Evolutionary conservation across 257 asterid species (phyloP).

Genomic region (Nicotiana obtusifolia): DNA sequence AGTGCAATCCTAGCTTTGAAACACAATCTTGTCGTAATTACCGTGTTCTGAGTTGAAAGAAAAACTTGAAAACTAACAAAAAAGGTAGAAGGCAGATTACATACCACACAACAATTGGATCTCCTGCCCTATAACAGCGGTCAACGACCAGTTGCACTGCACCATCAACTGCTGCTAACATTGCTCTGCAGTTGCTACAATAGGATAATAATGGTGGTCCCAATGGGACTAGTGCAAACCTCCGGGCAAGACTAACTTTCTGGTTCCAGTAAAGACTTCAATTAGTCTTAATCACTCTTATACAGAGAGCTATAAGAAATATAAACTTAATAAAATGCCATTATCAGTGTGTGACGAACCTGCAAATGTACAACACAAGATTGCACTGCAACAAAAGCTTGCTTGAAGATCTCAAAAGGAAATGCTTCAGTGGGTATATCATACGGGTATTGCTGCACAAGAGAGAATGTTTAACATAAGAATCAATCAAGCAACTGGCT

Average conservation of each 20-base stretch:
- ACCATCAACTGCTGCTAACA: conserved; percentile 77
- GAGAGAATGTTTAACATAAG: conserved; percentile 5
- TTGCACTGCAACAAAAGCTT: conserved; percentile 99
- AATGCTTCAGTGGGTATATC: conserved; percentile 99
- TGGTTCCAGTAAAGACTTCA: conserved; percentile 20
- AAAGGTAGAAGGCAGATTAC: conserved; percentile 16
- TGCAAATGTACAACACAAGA: conserved; percentile 99
- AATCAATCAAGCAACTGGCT: conserved; percentile 5
- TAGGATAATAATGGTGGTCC: conserved; percentile 89
- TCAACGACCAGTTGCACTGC: conserved; percentile 88
- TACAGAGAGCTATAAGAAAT: neutral
- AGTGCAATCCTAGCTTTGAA: neutral
- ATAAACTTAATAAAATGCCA: neutral
- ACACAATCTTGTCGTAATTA: neutral
- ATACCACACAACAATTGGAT: conserved; percentile 88
- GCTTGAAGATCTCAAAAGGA: conserved; percentile 89
- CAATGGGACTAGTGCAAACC: conserved; percentile 94
- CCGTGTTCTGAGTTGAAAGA: neutral
- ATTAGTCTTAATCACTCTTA: neutral
- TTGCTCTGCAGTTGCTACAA: conserved; percentile 94
- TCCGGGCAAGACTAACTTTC: conserved; percentile 96
- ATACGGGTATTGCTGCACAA: conserved; percentile 90
- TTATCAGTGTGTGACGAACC: conserved; percentile 38
- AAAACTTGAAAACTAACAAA: neutral
- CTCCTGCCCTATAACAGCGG: conserved; percentile 77